phyloP scores from a whole-genome alignment of 805 yeast species.

The Ogataea neopini region DNA sequence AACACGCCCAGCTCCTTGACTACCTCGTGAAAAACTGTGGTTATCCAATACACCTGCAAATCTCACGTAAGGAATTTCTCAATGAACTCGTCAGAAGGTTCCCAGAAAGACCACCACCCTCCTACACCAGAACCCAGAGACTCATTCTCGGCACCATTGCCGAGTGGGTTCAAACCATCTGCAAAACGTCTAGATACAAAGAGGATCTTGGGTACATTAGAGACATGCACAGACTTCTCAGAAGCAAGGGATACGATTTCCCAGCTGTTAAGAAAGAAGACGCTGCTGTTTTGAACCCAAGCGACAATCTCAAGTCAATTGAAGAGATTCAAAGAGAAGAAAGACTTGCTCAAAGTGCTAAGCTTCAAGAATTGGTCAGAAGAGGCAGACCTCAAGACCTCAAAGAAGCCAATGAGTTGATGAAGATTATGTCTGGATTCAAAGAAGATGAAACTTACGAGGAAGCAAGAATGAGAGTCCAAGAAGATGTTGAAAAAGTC shows the following conservation, averaged over 20 bases:
- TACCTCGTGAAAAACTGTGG: constrained; percentile 97
- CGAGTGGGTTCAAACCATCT: constrained; percentile 96
- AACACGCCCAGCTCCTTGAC: constrained; percentile 54
- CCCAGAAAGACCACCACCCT: constrained; percentile 91
- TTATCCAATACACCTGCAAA: constrained; percentile 93
- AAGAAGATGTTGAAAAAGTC: constrained; percentile 80
- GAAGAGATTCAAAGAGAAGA: constrained; percentile 93
- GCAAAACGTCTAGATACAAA: constrained; percentile 84
- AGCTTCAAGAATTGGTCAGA: constrained; percentile 91
- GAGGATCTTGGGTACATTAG: constrained; percentile 90
- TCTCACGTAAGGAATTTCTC: constrained; percentile 90
- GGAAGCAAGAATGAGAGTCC: constrained; percentile 75
- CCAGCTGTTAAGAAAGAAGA: constrained; percentile 91
- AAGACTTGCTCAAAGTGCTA: constrained; percentile 88
- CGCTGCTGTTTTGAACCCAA: constrained; percentile 88
- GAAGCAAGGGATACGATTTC: constrained; percentile 88
- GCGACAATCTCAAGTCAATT: constrained; percentile 81
- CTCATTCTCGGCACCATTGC: constrained; percentile 86
- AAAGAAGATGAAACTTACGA: constrained; percentile 73
- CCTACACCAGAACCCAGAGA: constrained; percentile 80
- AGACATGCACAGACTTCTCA: constrained; percentile 91
- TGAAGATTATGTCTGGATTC: constrained; percentile 98
- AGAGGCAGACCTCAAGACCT: constrained; percentile 95
- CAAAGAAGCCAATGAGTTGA: constrained; percentile 92
- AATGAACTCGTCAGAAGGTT: constrained; percentile 90